These are phyloP conservation scores for Xylaria multiplex DNA, from an alignment of 2,329 filamentous ascomycete species.

Conservation along the genomic window DNA sequence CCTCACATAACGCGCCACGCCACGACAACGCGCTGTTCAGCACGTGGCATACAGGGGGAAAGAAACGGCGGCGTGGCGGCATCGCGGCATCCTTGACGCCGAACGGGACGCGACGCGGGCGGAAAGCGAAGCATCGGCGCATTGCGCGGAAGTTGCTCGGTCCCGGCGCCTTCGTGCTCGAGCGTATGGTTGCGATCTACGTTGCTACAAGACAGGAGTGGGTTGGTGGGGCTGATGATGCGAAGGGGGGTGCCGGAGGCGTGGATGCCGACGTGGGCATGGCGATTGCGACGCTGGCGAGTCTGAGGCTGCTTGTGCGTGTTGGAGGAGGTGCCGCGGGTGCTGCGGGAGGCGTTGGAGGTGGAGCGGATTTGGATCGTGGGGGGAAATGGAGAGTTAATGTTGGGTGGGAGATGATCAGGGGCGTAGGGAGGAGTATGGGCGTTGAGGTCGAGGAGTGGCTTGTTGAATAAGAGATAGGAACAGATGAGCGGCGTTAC, in stretches of 20 bases:
- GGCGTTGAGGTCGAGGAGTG: slow-evolving; percentile 84
- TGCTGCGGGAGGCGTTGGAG: slow-evolving; percentile 66
- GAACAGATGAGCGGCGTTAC: not conserved
- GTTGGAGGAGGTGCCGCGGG: slow-evolving; percentile 76
- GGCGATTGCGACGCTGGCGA: slow-evolving; percentile 77
- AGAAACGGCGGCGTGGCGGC: slow-evolving; percentile 60
- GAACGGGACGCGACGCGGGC: slow-evolving; percentile 16
- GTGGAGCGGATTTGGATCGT: slow-evolving; percentile 77
- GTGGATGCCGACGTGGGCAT: slow-evolving; percentile 68
- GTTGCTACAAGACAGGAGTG: slow-evolving; percentile 70
- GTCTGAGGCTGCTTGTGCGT: slow-evolving; percentile 73
- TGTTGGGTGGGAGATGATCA: slow-evolving; percentile 80
- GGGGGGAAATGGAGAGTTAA: slow-evolving; percentile 81
- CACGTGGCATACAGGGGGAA: slow-evolving; percentile 68
- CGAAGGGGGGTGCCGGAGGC: slow-evolving; percentile 51
- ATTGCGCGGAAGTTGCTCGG: slow-evolving; percentile 81
- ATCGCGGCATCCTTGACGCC: not conserved
- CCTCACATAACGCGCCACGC: slow-evolving; percentile 80
- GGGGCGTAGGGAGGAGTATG: slow-evolving; percentile 75
- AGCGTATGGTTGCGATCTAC: slow-evolving; percentile 82
- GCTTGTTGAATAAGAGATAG: slow-evolving; percentile 68
- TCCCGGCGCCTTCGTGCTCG: slow-evolving; percentile 79
- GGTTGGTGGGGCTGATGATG: slow-evolving; percentile 52
- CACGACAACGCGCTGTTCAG: slow-evolving; percentile 81
- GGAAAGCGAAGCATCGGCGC: slow-evolving; percentile 68